A percentile compares a stretch with the other conserved stretches of the same genome.
phyloP scores from a whole-genome alignment of 208 protist genomes.

The Leishmania tropica region DNA sequence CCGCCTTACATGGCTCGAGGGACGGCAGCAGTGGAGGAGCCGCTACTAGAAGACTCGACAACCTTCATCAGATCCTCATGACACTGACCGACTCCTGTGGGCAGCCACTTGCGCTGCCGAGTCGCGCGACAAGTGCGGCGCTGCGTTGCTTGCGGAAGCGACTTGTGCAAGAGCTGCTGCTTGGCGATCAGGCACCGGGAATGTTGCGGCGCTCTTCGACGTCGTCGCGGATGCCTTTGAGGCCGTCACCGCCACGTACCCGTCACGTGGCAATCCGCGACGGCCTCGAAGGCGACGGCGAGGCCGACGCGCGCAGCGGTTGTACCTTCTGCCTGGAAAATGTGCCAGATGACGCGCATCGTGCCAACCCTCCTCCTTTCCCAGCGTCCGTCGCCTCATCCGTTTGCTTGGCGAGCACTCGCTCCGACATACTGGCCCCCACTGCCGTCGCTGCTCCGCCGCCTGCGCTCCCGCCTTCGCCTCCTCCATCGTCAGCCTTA shows the following conservation, averaged over 20 bases:
- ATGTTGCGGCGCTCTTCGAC: neutral
- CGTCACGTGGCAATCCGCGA: neutral
- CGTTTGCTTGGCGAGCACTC: neutral
- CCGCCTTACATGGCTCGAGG: neutral
- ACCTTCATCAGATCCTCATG: neutral
- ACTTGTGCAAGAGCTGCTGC: neutral
- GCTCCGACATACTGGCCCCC: neutral
- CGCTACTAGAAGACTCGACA: neutral
- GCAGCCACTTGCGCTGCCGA: neutral
- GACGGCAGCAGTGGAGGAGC: neutral
- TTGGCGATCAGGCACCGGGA: neutral
- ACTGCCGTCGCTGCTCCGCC: neutral
- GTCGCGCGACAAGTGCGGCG: neutral
- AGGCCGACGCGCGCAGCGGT: neutral
- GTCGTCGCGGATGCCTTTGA: neutral
- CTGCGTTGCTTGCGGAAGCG: slow-evolving; percentile 11
- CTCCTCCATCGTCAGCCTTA: neutral
- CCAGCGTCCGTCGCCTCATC: neutral
- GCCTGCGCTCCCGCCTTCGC: neutral
- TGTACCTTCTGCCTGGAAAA: neutral
- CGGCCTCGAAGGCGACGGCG: neutral
- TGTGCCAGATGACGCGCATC: neutral
- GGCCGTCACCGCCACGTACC: neutral
- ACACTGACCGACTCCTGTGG: neutral
- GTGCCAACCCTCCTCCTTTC: neutral